Conservation (phyloP, 495 filamentous ascomycete species). For the Aspergillus carlsbadensis region DNA sequence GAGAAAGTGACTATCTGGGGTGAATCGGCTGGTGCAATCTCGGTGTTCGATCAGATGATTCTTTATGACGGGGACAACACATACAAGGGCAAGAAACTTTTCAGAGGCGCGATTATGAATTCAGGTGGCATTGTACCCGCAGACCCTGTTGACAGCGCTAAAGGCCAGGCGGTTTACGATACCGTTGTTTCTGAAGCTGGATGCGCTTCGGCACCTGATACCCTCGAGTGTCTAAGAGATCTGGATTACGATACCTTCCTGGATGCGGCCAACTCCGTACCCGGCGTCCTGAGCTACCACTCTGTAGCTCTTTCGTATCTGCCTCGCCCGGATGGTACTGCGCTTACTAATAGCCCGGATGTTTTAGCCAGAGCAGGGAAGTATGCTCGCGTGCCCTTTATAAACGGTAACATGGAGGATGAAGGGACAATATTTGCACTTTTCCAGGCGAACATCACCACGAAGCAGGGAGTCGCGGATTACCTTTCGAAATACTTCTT, state of each 20-base stretch:
- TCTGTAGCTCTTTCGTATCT: conserved; percentile 64
- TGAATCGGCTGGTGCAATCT: conserved; percentile 70
- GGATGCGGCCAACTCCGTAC: conserved; percentile 64
- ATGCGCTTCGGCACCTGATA: conserved; percentile 55
- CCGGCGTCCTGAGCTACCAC: conserved; percentile 59
- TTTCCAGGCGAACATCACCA: conserved; percentile 63
- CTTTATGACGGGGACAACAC: conserved; percentile 66
- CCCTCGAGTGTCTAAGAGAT: conserved; percentile 61
- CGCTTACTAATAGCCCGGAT: conserved; percentile 57
- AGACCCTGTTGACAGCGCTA: conserved; percentile 59
- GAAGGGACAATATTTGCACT: conserved; percentile 64
- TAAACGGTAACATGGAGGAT: conserved; percentile 59
- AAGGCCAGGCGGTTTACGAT: conserved; percentile 64
- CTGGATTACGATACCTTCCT: conserved; percentile 60
- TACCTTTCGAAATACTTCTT: conserved; percentile 61
- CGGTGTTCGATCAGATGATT: conserved; percentile 67
- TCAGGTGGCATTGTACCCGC: conserved; percentile 65
- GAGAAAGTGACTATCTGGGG: conserved; percentile 72
- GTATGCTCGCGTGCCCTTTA: conserved; percentile 59
- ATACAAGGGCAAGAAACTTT: conserved; percentile 68
- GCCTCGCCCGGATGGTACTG: conserved; percentile 61
- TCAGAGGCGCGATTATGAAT: conserved; percentile 72
- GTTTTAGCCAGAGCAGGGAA: conserved; percentile 43
- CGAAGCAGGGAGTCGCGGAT: conserved; percentile 51
- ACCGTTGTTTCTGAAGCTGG: conserved; percentile 58